These are phyloP conservation scores for Suillus fuscotomentosus DNA, from an alignment of 768 basidiomycete genomes.

Conservation along the genomic window DNA sequence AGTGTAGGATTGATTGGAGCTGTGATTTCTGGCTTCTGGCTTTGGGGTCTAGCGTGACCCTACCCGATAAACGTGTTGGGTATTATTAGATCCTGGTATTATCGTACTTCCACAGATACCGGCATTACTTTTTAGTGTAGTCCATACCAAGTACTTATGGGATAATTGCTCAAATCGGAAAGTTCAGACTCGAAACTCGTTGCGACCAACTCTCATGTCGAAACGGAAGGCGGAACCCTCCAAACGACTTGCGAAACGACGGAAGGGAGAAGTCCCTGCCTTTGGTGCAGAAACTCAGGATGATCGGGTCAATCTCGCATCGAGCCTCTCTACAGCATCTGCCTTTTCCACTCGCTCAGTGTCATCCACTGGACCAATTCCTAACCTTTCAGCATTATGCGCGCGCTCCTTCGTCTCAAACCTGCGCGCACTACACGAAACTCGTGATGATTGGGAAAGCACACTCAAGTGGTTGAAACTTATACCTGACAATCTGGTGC, in stretches of 20 bases:
- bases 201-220: conserved; percentile 11
- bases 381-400: conserved; percentile 49
- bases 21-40: conserved; percentile 26
- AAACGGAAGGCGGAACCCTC: conserved; percentile 3
- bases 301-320: conserved; percentile 37
- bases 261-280: conserved; percentile 14
- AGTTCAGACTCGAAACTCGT: neutral
- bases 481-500: conserved; percentile 52
- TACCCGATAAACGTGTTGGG: too few species aligned
- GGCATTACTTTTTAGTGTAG: neutral
- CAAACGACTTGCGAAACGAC: conserved; percentile 13
- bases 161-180: neutral
- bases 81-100: neutral
- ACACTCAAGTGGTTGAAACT: conserved; percentile 39
- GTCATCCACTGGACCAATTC: conserved; percentile 30
- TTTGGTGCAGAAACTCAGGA: conserved; percentile 48
- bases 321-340: conserved; percentile 48
- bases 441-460: conserved; percentile 38
- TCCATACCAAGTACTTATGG: neutral
- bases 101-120: neutral
- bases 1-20: conserved; percentile 39
- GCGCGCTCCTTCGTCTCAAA: conserved; percentile 50
- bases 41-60: conserved; percentile 20
- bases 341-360: conserved; percentile 47
- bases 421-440: conserved; percentile 38